Base-by-base conservation (phyloP, 441 rosid species). In the Aquilaria agallochum region DNA sequence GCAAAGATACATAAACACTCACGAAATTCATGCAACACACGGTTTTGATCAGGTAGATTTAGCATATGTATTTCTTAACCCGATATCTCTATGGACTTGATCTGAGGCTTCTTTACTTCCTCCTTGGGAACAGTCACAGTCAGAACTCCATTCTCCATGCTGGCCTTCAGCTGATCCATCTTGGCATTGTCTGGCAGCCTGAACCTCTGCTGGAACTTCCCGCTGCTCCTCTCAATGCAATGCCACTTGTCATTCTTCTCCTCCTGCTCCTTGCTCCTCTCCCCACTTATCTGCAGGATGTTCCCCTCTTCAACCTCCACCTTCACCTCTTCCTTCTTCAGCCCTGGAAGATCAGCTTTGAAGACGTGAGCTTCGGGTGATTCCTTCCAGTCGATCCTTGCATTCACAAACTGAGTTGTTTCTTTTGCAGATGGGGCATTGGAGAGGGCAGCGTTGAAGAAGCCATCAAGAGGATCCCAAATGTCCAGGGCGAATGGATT, bases 241-340 rank as follows among this genome's bases (percentile, higher is more conserved):
- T 70, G 78, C 72, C 75, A 74, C 48, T 50, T 69, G 47, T 74
- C 78, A 31, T 58, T 70, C 58, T 74, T 62, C 11, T 67, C 75
- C 42, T 74, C 78, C 30, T 65, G 50, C 67, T 74, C 72, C 56
- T 50, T 66, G 59, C 48, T 51, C 12, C 78, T 55, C 69, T 74
- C 74, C n/a, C 72, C 78, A 11, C 74, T 70, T 31, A 74, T 74
- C 60, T 70, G 73, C 4, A 74, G 64, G 57, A 70, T 42, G 10
- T 53, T 63, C 15, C 60, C 69, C 8, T 68, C 76, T 31, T 72
- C 72, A 11, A 72, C 44, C 56, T 68, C 77, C 2, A 65, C 74
- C 14, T 72, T 65, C 11, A 68, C 64, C 48, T 68, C 71, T 6
- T 73, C 77, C 13, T 73, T 73, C 64, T 64, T 73, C 56, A 73